Conservation (phyloP, 1,284 basidiomycete species). For the Trametes polyzona region DNA sequence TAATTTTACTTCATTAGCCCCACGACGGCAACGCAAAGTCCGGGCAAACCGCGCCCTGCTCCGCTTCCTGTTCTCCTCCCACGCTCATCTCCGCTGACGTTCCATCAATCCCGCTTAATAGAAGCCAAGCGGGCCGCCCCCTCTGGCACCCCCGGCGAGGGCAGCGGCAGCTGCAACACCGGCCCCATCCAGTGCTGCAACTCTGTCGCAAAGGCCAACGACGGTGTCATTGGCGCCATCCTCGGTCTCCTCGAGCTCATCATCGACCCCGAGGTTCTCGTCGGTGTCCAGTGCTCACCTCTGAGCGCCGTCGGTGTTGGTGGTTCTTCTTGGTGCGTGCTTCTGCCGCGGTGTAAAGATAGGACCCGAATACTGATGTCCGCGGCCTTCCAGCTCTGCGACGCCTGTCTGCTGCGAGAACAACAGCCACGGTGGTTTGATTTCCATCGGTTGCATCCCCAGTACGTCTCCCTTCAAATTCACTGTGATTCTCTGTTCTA, state of each 20-base stretch:
- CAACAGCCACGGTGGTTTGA: conserved; percentile 23
- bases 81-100: conserved; percentile 5
- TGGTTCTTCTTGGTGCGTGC: conserved; percentile 19
- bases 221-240: conserved; percentile 14
- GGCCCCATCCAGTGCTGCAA: conserved; percentile 27
- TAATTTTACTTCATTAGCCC: neutral
- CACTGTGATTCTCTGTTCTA: neutral
- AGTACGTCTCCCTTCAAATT: conserved; percentile 9
- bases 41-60: neutral
- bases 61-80: neutral
- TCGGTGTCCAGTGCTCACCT: conserved; percentile 23
- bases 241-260: conserved; percentile 20
- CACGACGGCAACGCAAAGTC: neutral
- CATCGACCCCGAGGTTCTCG: conserved; percentile 11
- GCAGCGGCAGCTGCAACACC: conserved; percentile 22
- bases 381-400: conserved; percentile 2
- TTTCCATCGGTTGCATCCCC: conserved; percentile 27
- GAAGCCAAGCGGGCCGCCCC: conserved; percentile 21
- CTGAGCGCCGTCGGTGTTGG: conserved; percentile 23
- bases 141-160: conserved; percentile 14
- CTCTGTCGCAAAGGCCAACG: conserved; percentile 14
- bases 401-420: conserved; percentile 27
- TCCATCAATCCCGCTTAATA: neutral
- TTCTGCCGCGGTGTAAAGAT: too few relatives aligned
- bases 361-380: neutral